Evolutionary conservation across 2,329 filamentous ascomycete species (phyloP), one percentile per base, ranked within the genome.

Genomic region (Aureobasidium pullulans): DNA sequence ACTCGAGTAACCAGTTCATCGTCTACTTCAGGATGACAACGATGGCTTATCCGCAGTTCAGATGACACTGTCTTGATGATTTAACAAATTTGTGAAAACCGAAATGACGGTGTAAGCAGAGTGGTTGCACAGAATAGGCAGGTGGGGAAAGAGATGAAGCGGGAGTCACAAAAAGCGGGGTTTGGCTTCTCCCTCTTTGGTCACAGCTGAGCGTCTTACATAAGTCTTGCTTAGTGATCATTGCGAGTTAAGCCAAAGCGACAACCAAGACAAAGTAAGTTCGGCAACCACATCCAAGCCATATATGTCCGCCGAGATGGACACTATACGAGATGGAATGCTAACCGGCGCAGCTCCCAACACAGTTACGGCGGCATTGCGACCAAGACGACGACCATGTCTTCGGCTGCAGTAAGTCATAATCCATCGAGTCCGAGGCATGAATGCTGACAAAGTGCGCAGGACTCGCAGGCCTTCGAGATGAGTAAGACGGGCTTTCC

Each of bases 401-500:
- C 54, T 58, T 58, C 54, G 54, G 54, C 54, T 23, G 54, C 54
- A 7, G 54, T 58, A 28, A 58, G 54, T 58, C 13, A 8, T 13
- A 11, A 11, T 23, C 28, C 29, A 8, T 2, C 36, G 9, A 19
- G 11, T 34, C 11, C 13, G 6, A 19, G 1, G 10, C 36, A 16
- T n/a, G 39, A 15, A 48, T 54, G 56, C 57, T 54, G 53, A 60
- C 60, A 29, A 39, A 63, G 43, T 54, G 61, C 43, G 59, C 42
- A 63, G 62, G 60, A 61, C 48, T 58, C 48, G 13, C 57, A 70
- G 67, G 63, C 72, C 67, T 69, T 73, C 52, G 74, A 76, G 67
- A 75, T 73, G 70, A 76, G 72, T 75, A 69, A 62, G 59, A 49
- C 39, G 40, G 16, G n/a, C 31, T 62, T 37, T 56, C 13, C 31